Conservation (phyloP, 2,329 filamentous ascomycete species). For the Fusarium palustre region DNA sequence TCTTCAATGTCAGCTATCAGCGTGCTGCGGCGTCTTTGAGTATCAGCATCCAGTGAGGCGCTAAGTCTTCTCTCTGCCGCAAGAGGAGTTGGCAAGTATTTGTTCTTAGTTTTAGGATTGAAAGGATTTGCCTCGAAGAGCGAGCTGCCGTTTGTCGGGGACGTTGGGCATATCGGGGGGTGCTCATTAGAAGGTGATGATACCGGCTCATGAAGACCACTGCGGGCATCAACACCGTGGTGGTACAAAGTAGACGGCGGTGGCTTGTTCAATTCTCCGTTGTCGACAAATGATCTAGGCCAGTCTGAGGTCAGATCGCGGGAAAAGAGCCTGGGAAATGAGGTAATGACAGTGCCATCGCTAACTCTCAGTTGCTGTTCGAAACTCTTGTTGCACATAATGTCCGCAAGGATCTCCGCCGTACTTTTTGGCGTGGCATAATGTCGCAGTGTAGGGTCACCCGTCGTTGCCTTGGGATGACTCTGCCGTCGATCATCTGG, state of each 20-base stretch:
- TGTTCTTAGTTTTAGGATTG: neutral
- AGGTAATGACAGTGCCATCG: constrained; percentile 48
- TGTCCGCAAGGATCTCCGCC: constrained; percentile 37
- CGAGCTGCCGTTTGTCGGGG: constrained; percentile 24
- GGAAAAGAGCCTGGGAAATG: constrained; percentile 50
- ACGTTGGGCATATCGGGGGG: constrained; percentile 4
- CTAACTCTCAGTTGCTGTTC: constrained; percentile 32
- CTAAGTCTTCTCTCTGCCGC: constrained; percentile 38
- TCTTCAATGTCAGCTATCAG: constrained; percentile 22
- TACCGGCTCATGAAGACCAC: constrained; percentile 18
- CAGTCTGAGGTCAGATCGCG: constrained; percentile 52
- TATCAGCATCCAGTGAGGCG: constrained; percentile 42
- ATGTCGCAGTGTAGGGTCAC: constrained; percentile 39
- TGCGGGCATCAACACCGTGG: constrained; percentile 51
- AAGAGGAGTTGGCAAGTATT: neutral
- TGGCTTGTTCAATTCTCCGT: constrained; percentile 26
- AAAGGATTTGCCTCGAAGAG: constrained; percentile 46
- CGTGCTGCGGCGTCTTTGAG: constrained; percentile 46
- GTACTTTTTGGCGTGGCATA: constrained; percentile 35
- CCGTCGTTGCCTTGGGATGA: constrained; percentile 7
- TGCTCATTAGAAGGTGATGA: constrained; percentile 25
- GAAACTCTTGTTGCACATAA: constrained; percentile 33
- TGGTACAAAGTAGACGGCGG: constrained; percentile 41
- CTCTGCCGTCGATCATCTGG: constrained; percentile 32
- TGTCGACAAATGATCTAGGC: constrained; percentile 42